Base-by-base conservation (phyloP, 768 basidiomycete genomes). In the Rhizopogon rudus region DNA sequence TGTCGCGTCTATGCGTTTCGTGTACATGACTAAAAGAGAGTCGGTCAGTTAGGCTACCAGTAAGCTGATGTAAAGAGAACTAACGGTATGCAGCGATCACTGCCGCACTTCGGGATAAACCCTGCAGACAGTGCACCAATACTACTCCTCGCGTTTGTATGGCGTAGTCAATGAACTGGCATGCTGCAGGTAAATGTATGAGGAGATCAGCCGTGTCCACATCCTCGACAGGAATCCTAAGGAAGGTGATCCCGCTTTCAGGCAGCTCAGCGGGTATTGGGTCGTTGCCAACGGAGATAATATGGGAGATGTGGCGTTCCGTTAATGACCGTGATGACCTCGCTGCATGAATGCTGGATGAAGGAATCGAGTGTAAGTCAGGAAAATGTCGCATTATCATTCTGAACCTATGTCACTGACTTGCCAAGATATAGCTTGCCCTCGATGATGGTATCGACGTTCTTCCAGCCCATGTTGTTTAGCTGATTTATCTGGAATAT, bases 41-140 rank as follows among this genome's bases (percentile, higher is more conserved):
- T 62, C 31, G 63, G 55, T 57, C 31, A 68, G 35, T 37, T 51
- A 33, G 51, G 14, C 43, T 6, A 33, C 14, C 40, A 20, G 17
- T 40, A 10, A 42, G 33, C 40, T 25, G 9, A 13, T 28, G 5
- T 39, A 37, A 31, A 20, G 40, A 51, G 22, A 31, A 65, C 87
- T 71, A 65, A 91, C 90, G 68, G 64, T 91, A 92, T 42, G 88
- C 90, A 40, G 86, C 86, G 53, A 91, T 78, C 20, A 91, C 85
- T 2, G 85, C 75, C 6, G 86, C 83, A 54, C 83, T 82, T 63
- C 86, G 76, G 56, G 84, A 86, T 51, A 85, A 67, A 53, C 86
- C 86, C 63, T 85, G 83, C 35, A 79, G 74, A 59, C 85, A 84
- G 59, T 88, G 86, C 20, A 88, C 86, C 50, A 87, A 75, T 44